These are phyloP conservation scores for Fusarium haematococcum DNA, from an alignment of 2,329 filamentous ascomycete genomes.

Conservation along the genomic window DNA sequence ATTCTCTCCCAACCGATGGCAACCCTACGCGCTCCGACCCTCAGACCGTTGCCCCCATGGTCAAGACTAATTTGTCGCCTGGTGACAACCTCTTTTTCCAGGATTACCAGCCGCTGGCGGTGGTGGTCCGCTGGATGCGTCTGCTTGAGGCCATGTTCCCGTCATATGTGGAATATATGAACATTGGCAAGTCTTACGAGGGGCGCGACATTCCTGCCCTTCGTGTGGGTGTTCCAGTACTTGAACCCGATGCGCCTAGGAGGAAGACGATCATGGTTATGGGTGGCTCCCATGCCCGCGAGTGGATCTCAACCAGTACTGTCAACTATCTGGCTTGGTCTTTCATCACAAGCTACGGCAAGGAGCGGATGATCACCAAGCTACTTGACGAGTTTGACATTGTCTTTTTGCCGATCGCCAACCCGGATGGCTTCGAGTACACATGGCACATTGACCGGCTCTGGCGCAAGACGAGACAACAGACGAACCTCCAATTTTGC, in stretches of 20 bases:
- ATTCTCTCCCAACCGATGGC: constrained; percentile 52
- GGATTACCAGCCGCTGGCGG: constrained; percentile 89
- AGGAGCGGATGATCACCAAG: constrained; percentile 76
- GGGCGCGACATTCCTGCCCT: constrained; percentile 87
- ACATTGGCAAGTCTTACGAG: constrained; percentile 87
- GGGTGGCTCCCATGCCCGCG: constrained; percentile 90
- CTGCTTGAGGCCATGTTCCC: constrained; percentile 92
- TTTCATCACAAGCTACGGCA: constrained; percentile 85
- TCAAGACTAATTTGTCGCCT: constrained; percentile 48
- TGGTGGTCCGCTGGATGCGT: constrained; percentile 90
- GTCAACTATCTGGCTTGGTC: constrained; percentile 93
- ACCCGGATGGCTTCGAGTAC: constrained; percentile 95
- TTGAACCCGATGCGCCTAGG: constrained; percentile 55
- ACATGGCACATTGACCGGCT: constrained; percentile 92
- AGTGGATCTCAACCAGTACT: constrained; percentile 95
- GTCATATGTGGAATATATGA: constrained; percentile 78
- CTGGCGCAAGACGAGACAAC: constrained; percentile 94
- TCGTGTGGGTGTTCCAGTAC: constrained; percentile 73
- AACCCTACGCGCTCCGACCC: constrained; percentile 28
- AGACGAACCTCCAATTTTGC: constrained; percentile 85
- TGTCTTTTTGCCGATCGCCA: constrained; percentile 87
- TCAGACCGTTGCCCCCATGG: constrained; percentile 47
- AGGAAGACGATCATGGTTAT: constrained; percentile 85
- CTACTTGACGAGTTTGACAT: constrained; percentile 88
- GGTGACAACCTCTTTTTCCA: constrained; percentile 87